phyloP scores from a whole-genome alignment of 1,139 yeast species.

The Scheffersomyces illinoinensis region DNA sequence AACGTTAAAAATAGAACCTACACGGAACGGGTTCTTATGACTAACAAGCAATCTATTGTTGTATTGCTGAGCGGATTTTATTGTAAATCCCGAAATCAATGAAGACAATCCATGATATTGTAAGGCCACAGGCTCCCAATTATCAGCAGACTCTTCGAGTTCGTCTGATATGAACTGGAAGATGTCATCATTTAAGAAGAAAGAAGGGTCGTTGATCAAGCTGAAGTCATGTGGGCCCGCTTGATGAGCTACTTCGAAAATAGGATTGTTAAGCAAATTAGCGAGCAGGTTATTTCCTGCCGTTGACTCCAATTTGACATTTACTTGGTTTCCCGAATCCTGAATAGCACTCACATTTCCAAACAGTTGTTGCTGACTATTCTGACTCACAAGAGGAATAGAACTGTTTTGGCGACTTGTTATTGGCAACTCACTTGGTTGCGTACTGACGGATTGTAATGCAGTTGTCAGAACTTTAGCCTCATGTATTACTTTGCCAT shows the following conservation, averaged over 20 bases:
- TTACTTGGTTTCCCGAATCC: neutral
- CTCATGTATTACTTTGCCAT: constrained; percentile 10
- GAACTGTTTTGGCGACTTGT: neutral
- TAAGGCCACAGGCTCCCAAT: constrained; percentile 22
- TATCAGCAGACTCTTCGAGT: constrained; percentile 11
- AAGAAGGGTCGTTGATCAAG: constrained; percentile 17
- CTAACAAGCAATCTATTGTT: constrained; percentile 4
- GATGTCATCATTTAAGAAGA: constrained; percentile 18
- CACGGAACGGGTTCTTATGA: constrained; percentile 19
- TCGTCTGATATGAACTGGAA: constrained; percentile 14
- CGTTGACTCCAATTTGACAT: neutral
- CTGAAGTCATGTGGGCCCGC: constrained; percentile 2
- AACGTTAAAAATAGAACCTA: constrained; percentile 24
- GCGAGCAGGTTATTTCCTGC: neutral
- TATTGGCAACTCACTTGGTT: neutral
- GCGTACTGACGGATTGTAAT: constrained; percentile 1
- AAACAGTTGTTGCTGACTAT: neutral
- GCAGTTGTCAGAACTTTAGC: constrained; percentile 9
- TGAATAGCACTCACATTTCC: neutral
- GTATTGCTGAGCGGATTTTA: constrained; percentile 10
- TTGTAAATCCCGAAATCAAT: constrained; percentile 23
- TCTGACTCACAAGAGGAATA: neutral
- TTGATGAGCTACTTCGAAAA: neutral
- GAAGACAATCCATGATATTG: constrained; percentile 25
- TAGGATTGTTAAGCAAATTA: neutral